Conservation (phyloP, 257 asterid genomes). For the Cinchona pubescens region DNA sequence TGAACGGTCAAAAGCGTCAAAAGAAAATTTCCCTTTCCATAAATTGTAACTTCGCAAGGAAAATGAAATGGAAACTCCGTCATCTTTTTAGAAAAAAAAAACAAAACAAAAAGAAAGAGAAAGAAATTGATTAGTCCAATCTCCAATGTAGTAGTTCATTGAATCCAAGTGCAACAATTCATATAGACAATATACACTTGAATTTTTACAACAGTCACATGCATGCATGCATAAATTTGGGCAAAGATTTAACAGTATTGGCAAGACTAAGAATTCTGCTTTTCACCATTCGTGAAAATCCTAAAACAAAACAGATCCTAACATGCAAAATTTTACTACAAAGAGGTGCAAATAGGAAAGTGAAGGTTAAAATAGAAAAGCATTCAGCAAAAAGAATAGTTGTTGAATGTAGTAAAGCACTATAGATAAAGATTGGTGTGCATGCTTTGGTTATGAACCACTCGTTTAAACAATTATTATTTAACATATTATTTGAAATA, state of each 20-base stretch:
- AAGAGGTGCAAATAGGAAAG: slow-evolving; percentile 21
- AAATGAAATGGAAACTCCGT: too few relatives aligned
- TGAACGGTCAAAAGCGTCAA: too few relatives aligned
- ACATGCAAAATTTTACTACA: slow-evolving; percentile 26
- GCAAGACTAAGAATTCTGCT: slow-evolving; percentile 21
- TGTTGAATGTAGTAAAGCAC: slow-evolving; percentile 23
- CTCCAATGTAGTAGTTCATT: not conserved
- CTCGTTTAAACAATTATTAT: too few relatives aligned
- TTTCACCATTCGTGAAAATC: slow-evolving; percentile 17
- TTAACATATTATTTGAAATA: too few relatives aligned
- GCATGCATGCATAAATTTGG: slow-evolving; percentile 17
- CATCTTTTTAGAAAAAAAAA: not conserved
- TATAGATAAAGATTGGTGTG: not conserved
- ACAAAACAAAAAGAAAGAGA: not conserved
- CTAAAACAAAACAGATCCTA: slow-evolving; percentile 18
- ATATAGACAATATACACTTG: too few relatives aligned
- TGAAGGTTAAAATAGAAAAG: slow-evolving; percentile 23
- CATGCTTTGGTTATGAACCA: too few relatives aligned
- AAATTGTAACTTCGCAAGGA: too few relatives aligned
- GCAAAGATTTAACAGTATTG: slow-evolving; percentile 11
- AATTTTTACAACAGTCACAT: slow-evolving; percentile 30
- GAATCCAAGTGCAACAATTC: not conserved
- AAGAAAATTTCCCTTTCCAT: too few relatives aligned
- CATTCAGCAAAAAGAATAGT: slow-evolving; percentile 28
- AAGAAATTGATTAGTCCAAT: not conserved